Percentiles rank a stretch among this genome's conserved stretches.
phyloP scores from a whole-genome alignment of 495 filamentous ascomycete genomes.

The Neurospora tetrasperma region DNA sequence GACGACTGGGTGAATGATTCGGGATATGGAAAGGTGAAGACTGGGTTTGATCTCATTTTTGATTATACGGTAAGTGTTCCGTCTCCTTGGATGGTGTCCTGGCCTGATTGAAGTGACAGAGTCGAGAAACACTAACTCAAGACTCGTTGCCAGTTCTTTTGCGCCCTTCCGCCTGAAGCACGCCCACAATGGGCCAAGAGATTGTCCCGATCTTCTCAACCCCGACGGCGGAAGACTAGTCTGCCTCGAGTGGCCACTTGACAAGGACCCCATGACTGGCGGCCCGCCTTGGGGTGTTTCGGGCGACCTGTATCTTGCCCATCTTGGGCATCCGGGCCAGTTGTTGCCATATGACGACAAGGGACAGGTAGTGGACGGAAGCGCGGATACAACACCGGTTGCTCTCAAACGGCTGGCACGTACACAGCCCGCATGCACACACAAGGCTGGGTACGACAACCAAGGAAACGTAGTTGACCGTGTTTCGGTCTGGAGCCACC shows the following conservation, averaged over 20 bases:
- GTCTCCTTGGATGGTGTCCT: background rate
- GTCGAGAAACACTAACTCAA: constrained; percentile 3
- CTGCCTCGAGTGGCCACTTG: constrained; percentile 73
- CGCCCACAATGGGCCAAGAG: constrained; percentile 62
- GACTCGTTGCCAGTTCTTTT: constrained; percentile 53
- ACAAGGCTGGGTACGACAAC: constrained; percentile 39
- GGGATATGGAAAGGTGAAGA: constrained; percentile 17
- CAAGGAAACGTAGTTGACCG: constrained; percentile 50
- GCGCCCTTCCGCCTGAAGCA: constrained; percentile 54
- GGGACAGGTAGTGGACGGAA: constrained; percentile 33
- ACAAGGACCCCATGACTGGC: constrained; percentile 48
- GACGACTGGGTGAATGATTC: constrained; percentile 35
- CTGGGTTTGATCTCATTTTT: constrained; percentile 67
- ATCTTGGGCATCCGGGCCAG: constrained; percentile 55
- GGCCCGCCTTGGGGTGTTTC: constrained; percentile 64
- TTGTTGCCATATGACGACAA: constrained; percentile 51
- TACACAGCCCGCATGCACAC: constrained; percentile 59
- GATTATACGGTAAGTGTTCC: constrained; percentile 63
- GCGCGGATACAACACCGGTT: constrained; percentile 19
- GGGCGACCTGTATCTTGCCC: constrained; percentile 53
- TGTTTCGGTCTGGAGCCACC: constrained; percentile 41
- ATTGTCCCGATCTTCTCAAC: constrained; percentile 52
- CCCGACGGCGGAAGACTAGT: constrained; percentile 53
- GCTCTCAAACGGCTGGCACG: constrained; percentile 51
- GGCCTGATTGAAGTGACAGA: background rate